A percentile compares a stretch with the other conserved stretches of the same genome.
These are phyloP conservation scores for Aspergillus carlsbadensis DNA, from an alignment of 495 filamentous ascomycete genomes.

Conservation along the genomic window DNA sequence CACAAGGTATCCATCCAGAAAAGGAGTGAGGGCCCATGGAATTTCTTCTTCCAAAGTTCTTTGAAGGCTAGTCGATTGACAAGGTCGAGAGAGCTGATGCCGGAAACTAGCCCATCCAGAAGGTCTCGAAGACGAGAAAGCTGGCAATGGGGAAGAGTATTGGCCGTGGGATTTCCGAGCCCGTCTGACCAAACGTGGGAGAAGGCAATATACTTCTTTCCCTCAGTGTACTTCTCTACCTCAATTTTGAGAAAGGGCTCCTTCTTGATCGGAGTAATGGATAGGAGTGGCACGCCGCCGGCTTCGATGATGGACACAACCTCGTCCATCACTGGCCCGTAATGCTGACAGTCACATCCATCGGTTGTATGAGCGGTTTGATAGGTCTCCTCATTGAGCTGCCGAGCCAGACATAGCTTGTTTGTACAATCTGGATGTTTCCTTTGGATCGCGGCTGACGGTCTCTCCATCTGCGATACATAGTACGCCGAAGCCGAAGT, in stretches of 20 bases:
- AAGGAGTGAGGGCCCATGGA: conserved; percentile 1
- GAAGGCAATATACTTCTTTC: conserved; percentile 7
- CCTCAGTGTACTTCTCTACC: conserved; percentile 1
- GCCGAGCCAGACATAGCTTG: conserved; percentile 1
- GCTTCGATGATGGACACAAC: not conserved
- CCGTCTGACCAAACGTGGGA: conserved; percentile 7
- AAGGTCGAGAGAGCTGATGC: not conserved
- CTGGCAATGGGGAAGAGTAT: conserved; percentile 3
- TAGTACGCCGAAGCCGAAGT: conserved; percentile 5
- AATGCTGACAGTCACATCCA: not conserved
- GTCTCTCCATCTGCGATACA: conserved; percentile 1
- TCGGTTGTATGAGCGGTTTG: not conserved
- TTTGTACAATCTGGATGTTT: not conserved
- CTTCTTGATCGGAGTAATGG: not conserved
- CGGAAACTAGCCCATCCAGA: not conserved
- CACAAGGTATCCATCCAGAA: conserved; percentile 12
- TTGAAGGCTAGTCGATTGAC: conserved; percentile 3
- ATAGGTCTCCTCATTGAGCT: conserved; percentile 7
- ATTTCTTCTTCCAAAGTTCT: conserved; percentile 6
- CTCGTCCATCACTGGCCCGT: not conserved
- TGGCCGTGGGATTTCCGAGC: conserved; percentile 1
- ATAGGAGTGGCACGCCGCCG: not conserved
- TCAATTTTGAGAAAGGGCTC: not conserved
- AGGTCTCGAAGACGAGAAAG: not conserved
- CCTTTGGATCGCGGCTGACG: not conserved